A percentile compares a stretch with the other conserved stretches of the same genome.
Conservation (phyloP, 1,139 yeast genomes). For the Debaryomyces robertsiae region DNA sequence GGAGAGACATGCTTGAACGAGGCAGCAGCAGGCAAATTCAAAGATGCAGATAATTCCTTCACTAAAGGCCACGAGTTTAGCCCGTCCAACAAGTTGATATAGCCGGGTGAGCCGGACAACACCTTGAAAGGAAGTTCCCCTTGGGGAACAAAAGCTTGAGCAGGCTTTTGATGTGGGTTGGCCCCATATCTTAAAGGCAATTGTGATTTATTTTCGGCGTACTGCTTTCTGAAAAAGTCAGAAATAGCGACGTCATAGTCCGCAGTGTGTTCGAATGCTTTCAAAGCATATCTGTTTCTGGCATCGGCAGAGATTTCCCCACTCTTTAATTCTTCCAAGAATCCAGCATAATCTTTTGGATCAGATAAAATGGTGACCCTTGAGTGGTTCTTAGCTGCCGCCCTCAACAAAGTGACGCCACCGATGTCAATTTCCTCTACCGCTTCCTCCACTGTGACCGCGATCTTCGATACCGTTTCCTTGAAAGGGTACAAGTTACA, state of each 20-base stretch:
- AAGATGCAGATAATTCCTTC: slow-evolving; percentile 90
- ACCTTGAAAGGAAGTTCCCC: slow-evolving; percentile 95
- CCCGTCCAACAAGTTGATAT: slow-evolving; percentile 93
- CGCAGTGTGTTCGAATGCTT: slow-evolving; percentile 98
- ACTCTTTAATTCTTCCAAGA: slow-evolving; percentile 72
- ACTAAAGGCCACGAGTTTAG: slow-evolving; percentile 98
- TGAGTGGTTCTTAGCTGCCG: slow-evolving; percentile 97
- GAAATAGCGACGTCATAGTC: slow-evolving; percentile 95
- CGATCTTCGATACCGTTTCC: slow-evolving; percentile 93
- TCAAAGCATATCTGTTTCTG: slow-evolving; percentile 84
- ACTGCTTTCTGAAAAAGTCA: slow-evolving; percentile 96
- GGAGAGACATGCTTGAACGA: slow-evolving; percentile 98
- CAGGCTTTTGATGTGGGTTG: slow-evolving; percentile 98
- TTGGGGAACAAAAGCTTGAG: slow-evolving; percentile 87
- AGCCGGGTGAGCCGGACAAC: slow-evolving; percentile 93
- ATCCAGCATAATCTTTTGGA: slow-evolving; percentile 87
- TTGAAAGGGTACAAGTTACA: slow-evolving; percentile 98
- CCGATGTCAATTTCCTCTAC: slow-evolving; percentile 98
- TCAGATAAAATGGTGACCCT: slow-evolving; percentile 94
- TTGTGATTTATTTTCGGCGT: slow-evolving; percentile 86
- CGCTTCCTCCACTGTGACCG: slow-evolving; percentile 95
- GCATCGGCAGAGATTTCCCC: slow-evolving; percentile 76
- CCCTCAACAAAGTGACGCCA: slow-evolving; percentile 95
- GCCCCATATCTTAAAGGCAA: slow-evolving; percentile 97
- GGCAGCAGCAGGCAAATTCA: slow-evolving; percentile 97